Evolutionary conservation across 176 grass and related monocot genomes (phyloP).

Genomic region (Aegilops umbellulata): DNA sequence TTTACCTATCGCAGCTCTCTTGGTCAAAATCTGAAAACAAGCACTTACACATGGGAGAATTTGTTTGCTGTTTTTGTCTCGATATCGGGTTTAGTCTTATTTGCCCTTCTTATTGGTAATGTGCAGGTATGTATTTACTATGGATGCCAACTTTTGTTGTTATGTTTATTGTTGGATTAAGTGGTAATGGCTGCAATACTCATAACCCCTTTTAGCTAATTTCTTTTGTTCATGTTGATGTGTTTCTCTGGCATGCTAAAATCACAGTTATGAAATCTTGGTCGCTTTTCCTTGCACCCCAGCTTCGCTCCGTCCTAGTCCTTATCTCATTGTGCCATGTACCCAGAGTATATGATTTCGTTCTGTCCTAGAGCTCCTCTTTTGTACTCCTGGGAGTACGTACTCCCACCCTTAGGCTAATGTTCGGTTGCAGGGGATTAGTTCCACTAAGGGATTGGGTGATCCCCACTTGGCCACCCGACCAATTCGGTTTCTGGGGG

Average conservation of each 20-base stretch:
- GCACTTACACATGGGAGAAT: constrained; percentile 79
- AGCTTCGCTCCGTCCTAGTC: neutral
- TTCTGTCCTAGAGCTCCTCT: neutral
- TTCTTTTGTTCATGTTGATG: neutral
- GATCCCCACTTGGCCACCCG: too few species aligned
- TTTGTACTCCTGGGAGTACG: neutral
- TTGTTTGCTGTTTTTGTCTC: constrained; percentile 86
- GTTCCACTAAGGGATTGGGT: too few species aligned
- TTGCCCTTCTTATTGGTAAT: constrained; percentile 97
- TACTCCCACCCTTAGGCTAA: too few species aligned
- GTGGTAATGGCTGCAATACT: neutral
- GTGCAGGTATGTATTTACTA: constrained; percentile 69
- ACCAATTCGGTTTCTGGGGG: too few species aligned
- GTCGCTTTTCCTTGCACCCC: neutral
- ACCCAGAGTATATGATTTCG: neutral
- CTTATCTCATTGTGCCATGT: neutral
- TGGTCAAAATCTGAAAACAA: constrained; percentile 86
- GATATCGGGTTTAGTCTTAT: constrained; percentile 81
- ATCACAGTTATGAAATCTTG: neutral
- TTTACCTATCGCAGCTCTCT: constrained; percentile 78
- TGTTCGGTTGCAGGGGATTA: too few species aligned
- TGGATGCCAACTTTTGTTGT: neutral
- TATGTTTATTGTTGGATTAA: neutral
- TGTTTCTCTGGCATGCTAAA: constrained; percentile 7
- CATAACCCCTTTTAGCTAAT: neutral